phyloP scores from a whole-genome alignment of 768 basidiomycete genomes.

The Plicaturopsis crispa region DNA sequence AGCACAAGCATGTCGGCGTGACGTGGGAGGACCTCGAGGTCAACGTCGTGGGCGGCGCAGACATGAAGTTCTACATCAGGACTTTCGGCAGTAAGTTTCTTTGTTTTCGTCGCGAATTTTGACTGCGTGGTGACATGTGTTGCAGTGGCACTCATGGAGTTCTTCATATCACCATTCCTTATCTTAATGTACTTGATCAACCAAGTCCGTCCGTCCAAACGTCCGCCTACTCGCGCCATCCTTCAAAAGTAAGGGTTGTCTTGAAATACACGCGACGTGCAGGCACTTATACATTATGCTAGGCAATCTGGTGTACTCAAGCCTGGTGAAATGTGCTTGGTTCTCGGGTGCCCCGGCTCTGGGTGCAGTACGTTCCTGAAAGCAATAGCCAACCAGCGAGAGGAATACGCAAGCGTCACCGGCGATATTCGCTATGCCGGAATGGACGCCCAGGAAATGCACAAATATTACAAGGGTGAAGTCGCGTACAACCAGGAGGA shows the following conservation, averaged over 20 bases:
- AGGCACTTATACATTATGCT: neutral
- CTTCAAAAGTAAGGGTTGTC: slow-evolving; percentile 41
- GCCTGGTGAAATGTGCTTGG: slow-evolving; percentile 83
- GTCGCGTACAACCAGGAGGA: slow-evolving; percentile 76
- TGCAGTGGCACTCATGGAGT: slow-evolving; percentile 44
- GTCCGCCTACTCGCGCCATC: slow-evolving; percentile 40
- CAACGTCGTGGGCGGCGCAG: slow-evolving; percentile 44
- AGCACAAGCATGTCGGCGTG: slow-evolving; percentile 71
- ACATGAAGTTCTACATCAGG: slow-evolving; percentile 45
- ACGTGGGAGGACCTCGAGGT: slow-evolving; percentile 68
- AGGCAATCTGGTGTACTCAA: slow-evolving; percentile 65
- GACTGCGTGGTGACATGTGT: neutral
- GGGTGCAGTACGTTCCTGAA: slow-evolving; percentile 88
- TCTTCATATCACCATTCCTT: slow-evolving; percentile 44
- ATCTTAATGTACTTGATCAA: slow-evolving; percentile 37
- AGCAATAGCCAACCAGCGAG: slow-evolving; percentile 69
- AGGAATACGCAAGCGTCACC: slow-evolving; percentile 50
- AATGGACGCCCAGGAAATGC: slow-evolving; percentile 69
- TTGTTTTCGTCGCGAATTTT: neutral
- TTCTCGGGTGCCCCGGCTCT: slow-evolving; percentile 74
- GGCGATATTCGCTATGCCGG: slow-evolving; percentile 83
- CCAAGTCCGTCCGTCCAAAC: slow-evolving; percentile 29
- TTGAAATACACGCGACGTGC: no score
- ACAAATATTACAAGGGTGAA: slow-evolving; percentile 69
- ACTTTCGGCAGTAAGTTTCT: slow-evolving; percentile 49